A percentile compares a stretch with the other conserved stretches of the same genome.
Evolutionary conservation across 106 monocot species (phyloP).

Genomic region (Apostasia ramifera): DNA sequence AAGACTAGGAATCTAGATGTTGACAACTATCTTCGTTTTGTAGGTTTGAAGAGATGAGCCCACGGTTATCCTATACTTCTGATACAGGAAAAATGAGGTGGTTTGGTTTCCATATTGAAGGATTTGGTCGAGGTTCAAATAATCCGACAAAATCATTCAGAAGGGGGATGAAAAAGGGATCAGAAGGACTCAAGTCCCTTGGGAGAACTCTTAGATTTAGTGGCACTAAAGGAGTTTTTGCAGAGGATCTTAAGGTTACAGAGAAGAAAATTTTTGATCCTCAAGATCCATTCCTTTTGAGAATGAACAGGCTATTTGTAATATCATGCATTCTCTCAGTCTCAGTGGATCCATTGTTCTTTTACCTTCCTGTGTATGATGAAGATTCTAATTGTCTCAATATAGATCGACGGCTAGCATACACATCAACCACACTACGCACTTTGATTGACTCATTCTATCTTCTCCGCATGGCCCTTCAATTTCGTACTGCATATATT

Average conservation of each 20-base stretch:
- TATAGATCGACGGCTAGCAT: conserved; percentile 58
- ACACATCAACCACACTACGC: conserved; percentile 56
- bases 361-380: conserved; percentile 64
- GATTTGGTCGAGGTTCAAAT: conserved; percentile 22
- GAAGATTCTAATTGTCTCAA: conserved; percentile 46
- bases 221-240: conserved; percentile 53
- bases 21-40: not conserved
- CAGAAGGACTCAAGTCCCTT: conserved; percentile 49
- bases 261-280: conserved; percentile 81
- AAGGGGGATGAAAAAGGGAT: conserved; percentile 41
- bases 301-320: conserved; percentile 61
- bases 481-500: conserved; percentile 79
- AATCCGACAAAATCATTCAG: conserved; percentile 38
- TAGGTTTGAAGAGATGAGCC: conserved; percentile 73
- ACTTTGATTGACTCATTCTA: conserved; percentile 79
- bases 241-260: conserved; percentile 58
- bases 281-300: conserved; percentile 58
- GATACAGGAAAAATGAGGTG: conserved; percentile 41
- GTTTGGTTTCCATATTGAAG: conserved; percentile 51
- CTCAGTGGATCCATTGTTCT: conserved; percentile 80
- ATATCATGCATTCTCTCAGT: conserved; percentile 67
- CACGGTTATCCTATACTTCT: conserved; percentile 32
- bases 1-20: too few species aligned
- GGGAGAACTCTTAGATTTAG: conserved; percentile 52
- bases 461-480: conserved; percentile 60